Conservation (phyloP, 352 stramenopile genomes). For the Globisporangium canariense region DNA sequence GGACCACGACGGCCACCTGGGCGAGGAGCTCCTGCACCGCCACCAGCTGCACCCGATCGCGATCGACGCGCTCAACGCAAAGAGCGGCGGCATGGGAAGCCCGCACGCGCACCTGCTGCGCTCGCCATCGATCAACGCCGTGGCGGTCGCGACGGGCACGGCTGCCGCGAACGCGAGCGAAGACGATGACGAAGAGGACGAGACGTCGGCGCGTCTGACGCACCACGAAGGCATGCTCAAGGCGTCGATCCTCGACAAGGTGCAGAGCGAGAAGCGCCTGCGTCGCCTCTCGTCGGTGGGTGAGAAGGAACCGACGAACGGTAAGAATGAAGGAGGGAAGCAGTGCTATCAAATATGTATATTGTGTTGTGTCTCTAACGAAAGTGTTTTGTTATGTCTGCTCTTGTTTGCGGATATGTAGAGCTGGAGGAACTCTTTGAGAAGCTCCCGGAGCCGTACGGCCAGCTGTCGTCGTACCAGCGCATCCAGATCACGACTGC, state of each 20-base stretch:
- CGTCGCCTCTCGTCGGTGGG: conserved; percentile 45
- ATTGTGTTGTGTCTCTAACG: not conserved
- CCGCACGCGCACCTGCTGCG: conserved; percentile 13
- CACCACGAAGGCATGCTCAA: conserved; percentile 67
- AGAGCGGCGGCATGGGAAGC: not conserved
- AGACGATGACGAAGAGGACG: conserved; percentile 30
- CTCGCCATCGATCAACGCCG: conserved; percentile 15
- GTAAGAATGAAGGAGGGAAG: not conserved
- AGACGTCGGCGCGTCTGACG: conserved; percentile 32
- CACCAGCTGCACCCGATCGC: conserved; percentile 16
- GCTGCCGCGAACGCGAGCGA: conserved; percentile 16
- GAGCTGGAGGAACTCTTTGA: conserved; percentile 68
- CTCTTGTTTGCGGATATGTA: not conserved
- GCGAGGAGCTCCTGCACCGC: conserved; percentile 11
- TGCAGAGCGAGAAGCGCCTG: conserved; percentile 69
- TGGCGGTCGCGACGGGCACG: conserved; percentile 9
- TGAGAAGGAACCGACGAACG: conserved; percentile 21
- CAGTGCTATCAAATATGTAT: not conserved
- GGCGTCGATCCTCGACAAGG: conserved; percentile 71
- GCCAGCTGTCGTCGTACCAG: conserved; percentile 61
- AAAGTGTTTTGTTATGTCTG: not conserved
- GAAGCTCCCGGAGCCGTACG: conserved; percentile 75
- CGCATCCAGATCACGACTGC: conserved; percentile 72
- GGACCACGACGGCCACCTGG: not conserved
- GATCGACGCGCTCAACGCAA: not conserved